Percentiles rank a stretch among this genome's conserved stretches.
These are phyloP conservation scores for Penicillium canescens DNA, from an alignment of 495 filamentous ascomycete species.

Conservation along the genomic window DNA sequence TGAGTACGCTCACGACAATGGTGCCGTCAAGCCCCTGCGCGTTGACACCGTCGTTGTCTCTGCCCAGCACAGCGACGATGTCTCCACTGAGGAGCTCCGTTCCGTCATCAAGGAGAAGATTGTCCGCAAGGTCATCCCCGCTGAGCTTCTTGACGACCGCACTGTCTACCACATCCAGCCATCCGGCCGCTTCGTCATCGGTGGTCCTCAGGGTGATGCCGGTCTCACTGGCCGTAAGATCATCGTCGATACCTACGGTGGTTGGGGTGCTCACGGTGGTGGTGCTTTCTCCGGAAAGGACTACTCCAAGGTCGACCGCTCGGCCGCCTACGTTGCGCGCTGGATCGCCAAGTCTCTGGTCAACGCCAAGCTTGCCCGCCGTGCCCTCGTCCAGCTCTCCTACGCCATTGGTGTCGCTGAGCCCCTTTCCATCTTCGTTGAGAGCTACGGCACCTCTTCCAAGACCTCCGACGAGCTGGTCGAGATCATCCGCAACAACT, in stretches of 20 bases:
- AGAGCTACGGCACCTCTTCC: constrained; percentile 64
- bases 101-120: constrained; percentile 98
- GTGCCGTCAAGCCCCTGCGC: constrained; percentile 86
- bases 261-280: constrained; percentile 99
- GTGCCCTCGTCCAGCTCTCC: constrained; percentile 92
- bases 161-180: constrained; percentile 98
- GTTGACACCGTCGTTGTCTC: constrained; percentile 97
- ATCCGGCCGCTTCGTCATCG: constrained; percentile 97
- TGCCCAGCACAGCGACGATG: constrained; percentile 86
- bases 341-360: constrained; percentile 99
- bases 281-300: constrained; percentile 99
- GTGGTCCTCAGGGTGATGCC: constrained; percentile 97
- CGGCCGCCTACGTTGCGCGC: constrained; percentile 92
- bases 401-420: constrained; percentile 99
- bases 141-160: constrained; percentile 84
- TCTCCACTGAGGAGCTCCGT: constrained; percentile 90
- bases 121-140: constrained; percentile 89
- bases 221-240: constrained; percentile 99
- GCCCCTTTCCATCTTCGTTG: constrained; percentile 82
- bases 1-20: constrained; percentile 95
- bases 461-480: constrained; percentile 89
- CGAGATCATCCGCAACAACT: constrained; percentile 90
- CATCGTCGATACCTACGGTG: constrained; percentile 99
- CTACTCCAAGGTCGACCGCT: constrained; percentile 99
- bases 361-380: constrained; percentile 80